Conservation (phyloP, 148 eudicot genomes). For the Heliamphora exappendiculata region DNA sequence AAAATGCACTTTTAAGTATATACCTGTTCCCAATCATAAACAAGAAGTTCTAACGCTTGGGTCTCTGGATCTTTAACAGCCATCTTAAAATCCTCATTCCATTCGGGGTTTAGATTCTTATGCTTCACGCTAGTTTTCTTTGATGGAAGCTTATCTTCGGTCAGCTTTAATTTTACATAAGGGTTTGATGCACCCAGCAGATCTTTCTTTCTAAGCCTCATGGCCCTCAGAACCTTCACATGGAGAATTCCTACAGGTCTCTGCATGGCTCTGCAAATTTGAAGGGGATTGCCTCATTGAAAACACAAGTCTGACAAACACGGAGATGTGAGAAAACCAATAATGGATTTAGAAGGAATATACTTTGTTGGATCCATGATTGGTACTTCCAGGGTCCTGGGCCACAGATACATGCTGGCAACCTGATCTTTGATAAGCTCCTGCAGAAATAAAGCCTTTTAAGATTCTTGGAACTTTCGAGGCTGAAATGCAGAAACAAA, state of each 20-base stretch:
- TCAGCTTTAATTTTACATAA: conserved; percentile 74
- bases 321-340: not conserved
- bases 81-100: conserved; percentile 81
- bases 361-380: conserved; percentile 80
- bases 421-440: conserved; percentile 82
- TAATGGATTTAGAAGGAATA: conserved; percentile 4
- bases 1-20: not conserved
- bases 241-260: conserved; percentile 80
- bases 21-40: conserved; percentile 95
- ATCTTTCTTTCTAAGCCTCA: conserved; percentile 78
- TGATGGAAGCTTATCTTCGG: conserved; percentile 73
- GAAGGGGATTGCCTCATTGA: not conserved
- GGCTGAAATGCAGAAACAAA: not conserved
- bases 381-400: conserved; percentile 76
- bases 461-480: not conserved
- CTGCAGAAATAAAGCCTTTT: conserved; percentile 28
- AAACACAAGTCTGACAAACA: not conserved
- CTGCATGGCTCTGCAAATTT: conserved; percentile 59
- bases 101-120: conserved; percentile 85
- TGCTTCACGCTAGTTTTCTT: conserved; percentile 84
- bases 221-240: conserved; percentile 70
- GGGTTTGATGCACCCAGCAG: conserved; percentile 83
- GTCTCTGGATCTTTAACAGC: conserved; percentile 72
- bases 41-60: conserved; percentile 49
- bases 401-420: conserved; percentile 94